Evolutionary conservation across 2,329 filamentous ascomycete species (phyloP).

Genomic region (Coniochaeta prunicola): DNA sequence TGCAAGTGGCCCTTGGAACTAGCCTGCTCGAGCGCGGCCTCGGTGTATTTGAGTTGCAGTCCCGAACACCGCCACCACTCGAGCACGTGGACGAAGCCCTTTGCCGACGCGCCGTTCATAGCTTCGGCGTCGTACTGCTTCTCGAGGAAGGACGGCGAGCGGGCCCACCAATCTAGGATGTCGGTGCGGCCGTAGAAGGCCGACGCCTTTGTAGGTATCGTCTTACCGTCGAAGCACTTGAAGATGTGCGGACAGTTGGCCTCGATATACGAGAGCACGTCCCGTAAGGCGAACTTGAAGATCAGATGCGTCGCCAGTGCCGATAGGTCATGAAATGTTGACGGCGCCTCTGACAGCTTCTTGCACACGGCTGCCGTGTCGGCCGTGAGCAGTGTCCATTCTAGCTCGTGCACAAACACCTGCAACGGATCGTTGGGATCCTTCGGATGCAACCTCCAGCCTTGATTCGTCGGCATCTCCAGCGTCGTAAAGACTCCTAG

Average conservation of each 20-base stretch:
- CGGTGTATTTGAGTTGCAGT: constrained; percentile 75
- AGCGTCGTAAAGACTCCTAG: constrained; percentile 76
- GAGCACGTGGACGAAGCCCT: constrained; percentile 76
- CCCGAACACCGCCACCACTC: constrained; percentile 83
- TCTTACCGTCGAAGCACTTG: constrained; percentile 77
- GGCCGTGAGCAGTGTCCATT: constrained; percentile 75
- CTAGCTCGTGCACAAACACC: constrained; percentile 69
- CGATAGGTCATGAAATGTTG: constrained; percentile 64
- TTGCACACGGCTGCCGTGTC: constrained; percentile 64
- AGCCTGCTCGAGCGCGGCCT: constrained; percentile 80
- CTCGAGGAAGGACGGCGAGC: constrained; percentile 71
- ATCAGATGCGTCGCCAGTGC: constrained; percentile 80
- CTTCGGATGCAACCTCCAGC: constrained; percentile 59
- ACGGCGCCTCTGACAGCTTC: constrained; percentile 63
- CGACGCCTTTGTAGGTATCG: constrained; percentile 82
- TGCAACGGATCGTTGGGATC: constrained; percentile 58
- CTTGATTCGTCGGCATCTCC: constrained; percentile 50
- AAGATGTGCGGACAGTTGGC: constrained; percentile 64
- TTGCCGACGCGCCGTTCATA: constrained; percentile 78
- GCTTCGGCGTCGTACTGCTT: constrained; percentile 83
- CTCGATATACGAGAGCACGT: constrained; percentile 64
- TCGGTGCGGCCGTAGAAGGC: constrained; percentile 77
- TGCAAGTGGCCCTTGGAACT: constrained; percentile 76
- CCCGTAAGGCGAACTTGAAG: constrained; percentile 80
- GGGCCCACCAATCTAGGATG: constrained; percentile 87